Evolutionary conservation across 495 filamentous ascomycete genomes (phyloP), one percentile per base, ranked within the genome.

Genomic region (Diplogelasinospora grovesii): DNA sequence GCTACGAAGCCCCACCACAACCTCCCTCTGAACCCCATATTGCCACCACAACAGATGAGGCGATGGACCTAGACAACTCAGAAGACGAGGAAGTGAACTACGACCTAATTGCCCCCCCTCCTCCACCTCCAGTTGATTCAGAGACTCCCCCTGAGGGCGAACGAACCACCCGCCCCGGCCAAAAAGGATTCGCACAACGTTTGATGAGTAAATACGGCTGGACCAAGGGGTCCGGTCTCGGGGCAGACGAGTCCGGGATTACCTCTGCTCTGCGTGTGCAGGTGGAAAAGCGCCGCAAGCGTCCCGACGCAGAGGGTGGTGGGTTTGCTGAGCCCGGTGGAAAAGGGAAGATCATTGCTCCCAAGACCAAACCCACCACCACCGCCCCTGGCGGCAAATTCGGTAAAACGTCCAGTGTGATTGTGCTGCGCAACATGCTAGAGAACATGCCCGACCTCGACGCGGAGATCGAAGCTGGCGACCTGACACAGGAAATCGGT

Each of bases 121-220:
- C 14, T 43, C 25, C 23, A 23, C 36, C 30, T 14, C 48, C 36
- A 22, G 15, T 11, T 7, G 7, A 20, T 4, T 20, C 27, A 18
- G 10, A 14, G 3, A 20, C 1, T 3, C 26, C 16, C 5, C 26
- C 4, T 2, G 27, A 30, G 13, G 11, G 55, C 16, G 46, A 71
- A 19, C 79, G 81, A 22, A 81, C 81, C 14, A 71, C 70, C 39
- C 80, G 82, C 8, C 86, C 89, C 0, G 85, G 86, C 8, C 84
- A 95, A 61, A 74, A 81, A 50, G 53, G 80, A 43, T 95, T 94
- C 53, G 92, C 89, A 3, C 72, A 85, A 41, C 82, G 88, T 18
- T 73, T 95, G 22, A 83, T 98, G 74, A 74, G 79, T 21, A 96
- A 95, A 51, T 88, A 92, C 58, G 93, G 93, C 36, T 95, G 89